Base-by-base conservation (phyloP, 345 rosid genomes). In the Iberis pinnata region DNA sequence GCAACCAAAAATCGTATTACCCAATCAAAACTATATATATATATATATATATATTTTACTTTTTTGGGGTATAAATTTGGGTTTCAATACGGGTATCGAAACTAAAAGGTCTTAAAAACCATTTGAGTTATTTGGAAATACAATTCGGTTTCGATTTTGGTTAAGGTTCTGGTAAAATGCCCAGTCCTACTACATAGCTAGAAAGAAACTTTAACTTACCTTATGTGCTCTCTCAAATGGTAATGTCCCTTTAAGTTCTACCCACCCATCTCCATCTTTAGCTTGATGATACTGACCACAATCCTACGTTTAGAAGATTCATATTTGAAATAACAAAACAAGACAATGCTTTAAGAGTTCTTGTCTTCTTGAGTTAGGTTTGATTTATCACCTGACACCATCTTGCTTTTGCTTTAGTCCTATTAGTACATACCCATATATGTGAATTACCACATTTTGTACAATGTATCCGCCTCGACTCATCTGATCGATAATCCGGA, bases 251-350 rank as follows among this genome's bases (percentile, higher is more conserved):
- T 78, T 86, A 73, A 80, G 81, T 63, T 93, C 99, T 27, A 93
- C 86, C 99, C 99, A 93, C 41, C 99, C 99, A 79, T 93, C 99
- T 53, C 99, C 99, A 72, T 93, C 99, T 68, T 93, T 93, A 6
- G 99, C 97, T 73, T 84, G 89, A 79, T 93, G 99, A 69, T 88
- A 79, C 63, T 83, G 94, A 58, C 95, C 72, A 69, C 99, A 93
- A 74, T 93, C 97, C 99, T 93, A 70, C 47, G 60, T 51, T 17
- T 35, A 53, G 59, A 60, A 70, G 12, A 33, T 41, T 29, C 9
- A 36, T 32, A 46, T 19, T 26, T 53, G n/a, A 46, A 25, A 36
- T 12, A 43, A 37, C 27, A 36, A 27, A 22, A 20, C 19, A 43
- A 26, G 37, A 64, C 39, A 53, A 13, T 25, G 4, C 19, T 63